Evolutionary conservation across 2,329 filamentous ascomycete genomes (phyloP).

Genomic region (Sclerotinia minor): DNA sequence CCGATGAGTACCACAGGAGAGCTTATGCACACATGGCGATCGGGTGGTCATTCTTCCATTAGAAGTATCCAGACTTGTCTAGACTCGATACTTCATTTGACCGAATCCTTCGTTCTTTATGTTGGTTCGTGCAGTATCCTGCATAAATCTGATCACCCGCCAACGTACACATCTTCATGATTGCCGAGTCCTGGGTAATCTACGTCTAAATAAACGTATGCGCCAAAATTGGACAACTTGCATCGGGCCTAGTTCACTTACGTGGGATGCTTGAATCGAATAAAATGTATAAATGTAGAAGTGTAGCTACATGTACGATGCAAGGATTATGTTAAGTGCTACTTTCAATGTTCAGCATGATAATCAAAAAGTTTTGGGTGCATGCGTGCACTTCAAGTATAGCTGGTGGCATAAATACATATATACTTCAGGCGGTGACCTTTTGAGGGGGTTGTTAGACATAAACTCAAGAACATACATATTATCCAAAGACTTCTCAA

Average conservation of each 20-base stretch:
- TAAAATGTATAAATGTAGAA: neutral
- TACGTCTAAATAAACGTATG: neutral
- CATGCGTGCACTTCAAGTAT: neutral
- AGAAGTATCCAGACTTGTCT: neutral
- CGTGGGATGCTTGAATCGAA: slow-evolving; percentile 13
- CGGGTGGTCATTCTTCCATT: slow-evolving; percentile 9
- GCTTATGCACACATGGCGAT: slow-evolving; percentile 6
- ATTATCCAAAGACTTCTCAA: neutral
- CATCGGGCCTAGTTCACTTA: neutral
- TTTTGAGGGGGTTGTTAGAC: neutral
- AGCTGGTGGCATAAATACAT: slow-evolving; percentile 2
- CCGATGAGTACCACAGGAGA: slow-evolving; percentile 8
- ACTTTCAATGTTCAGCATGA: neutral
- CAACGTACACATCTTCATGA: neutral
- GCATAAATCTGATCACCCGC: slow-evolving; percentile 17
- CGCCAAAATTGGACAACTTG: neutral
- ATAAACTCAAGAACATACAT: neutral
- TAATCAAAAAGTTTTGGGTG: neutral
- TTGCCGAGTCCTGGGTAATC: neutral
- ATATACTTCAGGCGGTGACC: neutral
- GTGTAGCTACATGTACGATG: slow-evolving; percentile 2
- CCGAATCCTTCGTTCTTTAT: neutral
- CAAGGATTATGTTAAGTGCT: slow-evolving; percentile 1
- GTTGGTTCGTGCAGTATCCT: neutral
- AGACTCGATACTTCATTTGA: neutral